Evolutionary conservation across 1,139 yeast genomes (phyloP), one percentile per base, ranked within the genome.

Genomic region (Yarrowia galli): DNA sequence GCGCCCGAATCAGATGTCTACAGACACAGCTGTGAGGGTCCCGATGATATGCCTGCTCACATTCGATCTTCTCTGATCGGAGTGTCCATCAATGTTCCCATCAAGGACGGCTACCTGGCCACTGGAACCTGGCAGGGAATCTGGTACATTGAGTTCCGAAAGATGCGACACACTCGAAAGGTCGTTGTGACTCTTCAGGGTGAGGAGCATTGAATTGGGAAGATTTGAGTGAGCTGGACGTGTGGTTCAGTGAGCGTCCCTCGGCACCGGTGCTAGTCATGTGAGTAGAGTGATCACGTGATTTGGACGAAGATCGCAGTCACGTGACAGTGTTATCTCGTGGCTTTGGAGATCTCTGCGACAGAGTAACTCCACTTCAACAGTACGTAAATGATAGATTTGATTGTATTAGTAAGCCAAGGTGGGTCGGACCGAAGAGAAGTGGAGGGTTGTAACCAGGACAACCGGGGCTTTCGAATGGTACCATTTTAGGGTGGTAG

Each of bases 41-140:
- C 89, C 1, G 95, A 90, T 75, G 96, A 90, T 75, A 88, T 89
- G 91, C 91, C 95, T 1, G 91, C 92, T 0, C 96, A 90, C 76
- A 86, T 88, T 68, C 87, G 89, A 74, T 83, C 89, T 42, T 79
- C 87, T 1, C 78, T 89, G 63, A 83, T 89, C 13, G 96, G 96
- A 32, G 88, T 86, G 2, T 83, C 86, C 15, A 79, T 90, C 53
- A 81, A 84, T 16, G 85, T 90, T 63, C 96, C 96, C 1, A 89
- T 90, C 67, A 75, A 83, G 20, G 84, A 89, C 72, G 96, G 96
- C 0, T 77, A 81, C 61, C 78, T 90, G 69, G 89, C 88, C 1
- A 81, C 87, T 0, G 96, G 96, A 2, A 89, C 95, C 0, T 90
- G 96, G 96, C 96, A 90, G 75, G 96, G 96, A 0, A 83, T 90